Conservation (phyloP, 2,329 filamentous ascomycete species). For the Fusarium miscanthi region DNA sequence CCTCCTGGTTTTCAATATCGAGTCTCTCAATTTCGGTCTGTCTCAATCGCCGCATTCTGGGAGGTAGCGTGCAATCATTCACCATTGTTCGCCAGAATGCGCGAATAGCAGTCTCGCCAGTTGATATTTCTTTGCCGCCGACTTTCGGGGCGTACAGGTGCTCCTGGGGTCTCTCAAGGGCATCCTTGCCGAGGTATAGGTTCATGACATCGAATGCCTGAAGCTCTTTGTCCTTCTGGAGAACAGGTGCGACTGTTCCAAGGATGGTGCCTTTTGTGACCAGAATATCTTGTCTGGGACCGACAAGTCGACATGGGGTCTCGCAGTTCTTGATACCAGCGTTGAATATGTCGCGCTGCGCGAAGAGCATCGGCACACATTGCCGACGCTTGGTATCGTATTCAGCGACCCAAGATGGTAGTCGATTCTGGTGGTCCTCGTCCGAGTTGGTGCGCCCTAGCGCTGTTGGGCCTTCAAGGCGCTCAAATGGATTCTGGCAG, state of each 20-base stretch:
- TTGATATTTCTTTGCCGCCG: not conserved
- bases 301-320: not conserved
- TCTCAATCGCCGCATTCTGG: conserved; percentile 8
- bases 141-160: not conserved
- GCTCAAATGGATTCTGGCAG: conserved; percentile 28
- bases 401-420: conserved; percentile 18
- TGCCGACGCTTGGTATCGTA: not conserved
- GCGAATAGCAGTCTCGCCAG: not conserved
- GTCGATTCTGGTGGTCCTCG: rapidly evolving
- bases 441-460: not conserved
- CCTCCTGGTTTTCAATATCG: not conserved
- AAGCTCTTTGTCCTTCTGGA: rapidly evolving
- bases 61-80: conserved; percentile 10
- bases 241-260: not conserved
- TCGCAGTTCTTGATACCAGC: not conserved
- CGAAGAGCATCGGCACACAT: conserved; percentile 5
- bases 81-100: conserved; percentile 23
- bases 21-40: not conserved
- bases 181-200: not conserved
- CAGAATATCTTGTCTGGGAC: not conserved
- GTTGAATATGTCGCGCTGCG: conserved; percentile 17
- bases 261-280: not conserved
- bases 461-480: rapidly evolving
- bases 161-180: rapidly evolving
- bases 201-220: not conserved